Percentiles rank a stretch among this genome's conserved stretches.
Conservation (phyloP, 148 eudicot species). For the Rhododendron kiyosumense region DNA sequence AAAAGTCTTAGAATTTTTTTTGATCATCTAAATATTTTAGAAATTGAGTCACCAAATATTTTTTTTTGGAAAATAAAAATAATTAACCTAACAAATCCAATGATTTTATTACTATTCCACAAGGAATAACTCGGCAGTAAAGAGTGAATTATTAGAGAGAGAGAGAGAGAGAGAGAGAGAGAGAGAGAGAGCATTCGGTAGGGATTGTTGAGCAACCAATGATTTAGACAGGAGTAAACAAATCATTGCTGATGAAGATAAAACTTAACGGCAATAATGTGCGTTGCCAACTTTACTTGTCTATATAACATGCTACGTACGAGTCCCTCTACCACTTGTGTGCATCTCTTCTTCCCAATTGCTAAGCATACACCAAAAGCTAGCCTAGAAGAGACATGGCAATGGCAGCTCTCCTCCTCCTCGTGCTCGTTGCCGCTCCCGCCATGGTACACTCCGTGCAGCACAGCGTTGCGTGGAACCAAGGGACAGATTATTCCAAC, state of each 20-base stretch:
- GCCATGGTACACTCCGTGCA: slow-evolving; percentile 3
- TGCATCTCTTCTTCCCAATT: background rate
- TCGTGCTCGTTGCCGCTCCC: slow-evolving; percentile 13
- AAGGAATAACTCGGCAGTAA: too few species aligned
- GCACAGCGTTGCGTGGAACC: slow-evolving; percentile 10
- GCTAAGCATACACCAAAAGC: background rate
- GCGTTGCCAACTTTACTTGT: background rate
- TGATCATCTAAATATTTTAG: too few species aligned
- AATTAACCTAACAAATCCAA: too few species aligned
- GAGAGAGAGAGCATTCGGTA: background rate
- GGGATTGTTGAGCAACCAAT: background rate
- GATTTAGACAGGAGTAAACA: background rate
- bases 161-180: background rate
- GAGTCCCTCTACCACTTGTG: background rate
- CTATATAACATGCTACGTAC: background rate
- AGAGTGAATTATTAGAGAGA: background rate
- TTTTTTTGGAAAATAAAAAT: too few species aligned
- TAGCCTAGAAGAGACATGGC: background rate
- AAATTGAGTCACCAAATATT: too few species aligned
- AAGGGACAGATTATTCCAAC: background rate
- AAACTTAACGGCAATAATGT: background rate
- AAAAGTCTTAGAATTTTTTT: too few species aligned
- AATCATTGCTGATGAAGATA: background rate
- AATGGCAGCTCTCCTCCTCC: slow-evolving; percentile 7
- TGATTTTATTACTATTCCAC: too few species aligned